Percentiles rank a stretch among this genome's conserved stretches.
Evolutionary conservation across 2,329 filamentous ascomycete species (phyloP).

Genomic region (Cryphonectria carpinicola): DNA sequence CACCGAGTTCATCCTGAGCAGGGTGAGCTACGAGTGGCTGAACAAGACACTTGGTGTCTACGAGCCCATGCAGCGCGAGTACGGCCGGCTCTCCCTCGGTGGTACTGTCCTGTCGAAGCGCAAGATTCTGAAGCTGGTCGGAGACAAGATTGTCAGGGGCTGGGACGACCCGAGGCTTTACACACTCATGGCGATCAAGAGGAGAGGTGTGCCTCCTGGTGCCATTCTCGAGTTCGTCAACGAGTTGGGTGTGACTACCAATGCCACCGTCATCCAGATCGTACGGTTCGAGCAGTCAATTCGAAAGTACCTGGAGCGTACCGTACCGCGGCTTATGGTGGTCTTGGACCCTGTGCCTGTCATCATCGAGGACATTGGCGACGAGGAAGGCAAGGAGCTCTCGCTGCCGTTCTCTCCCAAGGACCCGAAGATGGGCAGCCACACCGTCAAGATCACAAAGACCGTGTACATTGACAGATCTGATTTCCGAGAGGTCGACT

Average conservation of each 20-base stretch:
- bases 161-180: conserved; percentile 94
- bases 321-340: conserved; percentile 87
- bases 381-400: conserved; percentile 64
- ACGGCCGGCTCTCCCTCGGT: conserved; percentile 73
- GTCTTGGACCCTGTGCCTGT: conserved; percentile 85
- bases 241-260: conserved; percentile 87
- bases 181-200: conserved; percentile 81
- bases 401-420: conserved; percentile 67
- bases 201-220: conserved; percentile 84
- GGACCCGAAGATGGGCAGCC: conserved; percentile 38
- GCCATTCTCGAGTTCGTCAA: conserved; percentile 89
- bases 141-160: conserved; percentile 69
- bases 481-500: conserved; percentile 71
- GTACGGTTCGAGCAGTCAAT: conserved; percentile 84
- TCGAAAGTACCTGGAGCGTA: conserved; percentile 82
- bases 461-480: conserved; percentile 71
- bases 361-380: conserved; percentile 76
- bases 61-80: conserved; percentile 83
- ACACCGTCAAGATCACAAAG: conserved; percentile 57
- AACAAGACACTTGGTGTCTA: conserved; percentile 82
- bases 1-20: conserved; percentile 29
- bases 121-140: conserved; percentile 78
- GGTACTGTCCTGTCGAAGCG: conserved; percentile 89
- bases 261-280: conserved; percentile 77
- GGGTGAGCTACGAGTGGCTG: conserved; percentile 89